Conservation (phyloP, 2,329 filamentous ascomycete genomes). For the Penicillium sp. region DNA sequence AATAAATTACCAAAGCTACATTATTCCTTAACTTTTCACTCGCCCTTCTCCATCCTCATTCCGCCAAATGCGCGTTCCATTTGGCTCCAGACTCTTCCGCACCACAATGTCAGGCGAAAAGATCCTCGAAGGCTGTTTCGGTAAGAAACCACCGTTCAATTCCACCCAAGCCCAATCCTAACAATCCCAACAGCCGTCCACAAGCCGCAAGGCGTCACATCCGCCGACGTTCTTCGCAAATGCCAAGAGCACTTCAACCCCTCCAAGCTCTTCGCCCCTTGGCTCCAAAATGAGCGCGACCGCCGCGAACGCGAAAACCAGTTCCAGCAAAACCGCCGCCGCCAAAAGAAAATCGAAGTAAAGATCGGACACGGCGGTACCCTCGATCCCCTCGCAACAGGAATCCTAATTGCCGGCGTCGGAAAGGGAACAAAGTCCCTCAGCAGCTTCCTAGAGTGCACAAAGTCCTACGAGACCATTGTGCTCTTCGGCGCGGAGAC, state of each 20-base stretch:
- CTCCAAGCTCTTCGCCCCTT: slow-evolving; percentile 75
- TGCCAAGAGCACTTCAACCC: slow-evolving; percentile 81
- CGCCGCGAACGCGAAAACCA: slow-evolving; percentile 59
- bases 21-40: not conserved
- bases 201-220: slow-evolving; percentile 84
- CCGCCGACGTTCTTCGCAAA: slow-evolving; percentile 86
- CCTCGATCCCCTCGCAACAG: slow-evolving; percentile 89
- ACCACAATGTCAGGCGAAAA: slow-evolving; percentile 46
- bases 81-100: slow-evolving; percentile 32
- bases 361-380: slow-evolving; percentile 98
- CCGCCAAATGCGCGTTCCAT: slow-evolving; percentile 32
- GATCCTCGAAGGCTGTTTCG: slow-evolving; percentile 64
- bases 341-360: slow-evolving; percentile 66
- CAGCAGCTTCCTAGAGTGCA: slow-evolving; percentile 77
- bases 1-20: not conserved
- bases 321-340: slow-evolving; percentile 61
- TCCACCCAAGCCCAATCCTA: not conserved
- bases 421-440: slow-evolving; percentile 86
- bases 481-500: slow-evolving; percentile 90
- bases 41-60: slow-evolving; percentile 6
- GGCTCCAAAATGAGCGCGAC: slow-evolving; percentile 65
- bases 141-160: slow-evolving; percentile 38
- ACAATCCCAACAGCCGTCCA: slow-evolving; percentile 68
- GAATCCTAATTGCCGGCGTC: slow-evolving; percentile 84
- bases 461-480: slow-evolving; percentile 88